Percentiles rank a stretch among this genome's conserved stretches.
Conservation (phyloP, 495 filamentous ascomycete genomes). For the Xylona heveae region DNA sequence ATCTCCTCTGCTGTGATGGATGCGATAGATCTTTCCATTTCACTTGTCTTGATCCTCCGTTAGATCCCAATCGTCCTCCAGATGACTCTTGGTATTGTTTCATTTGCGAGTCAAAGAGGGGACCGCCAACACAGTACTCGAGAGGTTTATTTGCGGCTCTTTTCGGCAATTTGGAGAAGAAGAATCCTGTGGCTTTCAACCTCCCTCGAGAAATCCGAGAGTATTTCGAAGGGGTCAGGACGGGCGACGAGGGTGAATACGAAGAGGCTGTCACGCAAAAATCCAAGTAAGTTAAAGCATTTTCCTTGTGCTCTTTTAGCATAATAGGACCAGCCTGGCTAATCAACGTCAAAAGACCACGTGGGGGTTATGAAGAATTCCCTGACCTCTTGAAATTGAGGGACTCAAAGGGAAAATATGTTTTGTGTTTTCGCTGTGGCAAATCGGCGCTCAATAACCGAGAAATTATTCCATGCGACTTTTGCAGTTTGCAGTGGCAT, state of each 20-base stretch:
- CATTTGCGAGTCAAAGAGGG: conserved; percentile 30
- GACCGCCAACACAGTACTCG: conserved; percentile 17
- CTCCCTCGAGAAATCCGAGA: conserved; percentile 47
- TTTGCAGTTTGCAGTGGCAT: conserved; percentile 67
- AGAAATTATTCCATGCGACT: conserved; percentile 60
- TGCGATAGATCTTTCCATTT: conserved; percentile 79
- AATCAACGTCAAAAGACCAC: conserved; percentile 23
- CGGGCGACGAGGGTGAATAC: conserved; percentile 58
- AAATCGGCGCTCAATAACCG: conserved; percentile 30
- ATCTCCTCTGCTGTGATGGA: conserved; percentile 78
- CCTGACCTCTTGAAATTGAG: conserved; percentile 43
- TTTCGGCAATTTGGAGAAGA: conserved; percentile 33
- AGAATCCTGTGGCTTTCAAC: conserved; percentile 49
- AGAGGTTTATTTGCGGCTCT: conserved; percentile 34
- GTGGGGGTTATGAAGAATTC: conserved; percentile 33
- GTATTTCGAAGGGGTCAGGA: conserved; percentile 51
- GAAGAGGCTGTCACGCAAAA: conserved; percentile 30
- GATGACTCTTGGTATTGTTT: conserved; percentile 70
- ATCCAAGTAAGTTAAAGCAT: conserved; percentile 14
- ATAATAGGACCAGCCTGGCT: too few species aligned
- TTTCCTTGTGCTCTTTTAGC: conserved; percentile 4
- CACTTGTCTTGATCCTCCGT: conserved; percentile 59
- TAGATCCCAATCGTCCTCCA: conserved; percentile 38
- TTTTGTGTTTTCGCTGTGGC: conserved; percentile 53
- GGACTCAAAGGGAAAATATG: conserved; percentile 42